Base-by-base conservation (phyloP, 495 filamentous ascomycete species). In the Astrothelium macrocarpum region DNA sequence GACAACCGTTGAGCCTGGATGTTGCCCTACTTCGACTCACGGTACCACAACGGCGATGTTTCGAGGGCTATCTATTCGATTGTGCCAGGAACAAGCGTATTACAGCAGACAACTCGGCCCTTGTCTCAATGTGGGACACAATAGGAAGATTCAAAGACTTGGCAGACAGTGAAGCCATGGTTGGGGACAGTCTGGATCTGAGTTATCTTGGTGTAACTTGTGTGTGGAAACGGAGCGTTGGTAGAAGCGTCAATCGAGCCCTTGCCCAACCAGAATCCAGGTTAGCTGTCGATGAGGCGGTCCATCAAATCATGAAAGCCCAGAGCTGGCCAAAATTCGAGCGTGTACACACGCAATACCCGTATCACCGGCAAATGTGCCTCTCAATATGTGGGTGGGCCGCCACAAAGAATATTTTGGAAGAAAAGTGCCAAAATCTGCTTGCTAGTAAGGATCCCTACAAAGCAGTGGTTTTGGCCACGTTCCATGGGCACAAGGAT, bases 121-220 rank as follows among this genome's bases (percentile, higher is more conserved):
- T 95, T 10, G 82, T 84, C 65, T 85, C 87, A 43, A 75, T 90
- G 53, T 97, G 91, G 91, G 79, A 71, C 58, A 63, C 71, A 2
- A 61, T 78, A 18, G 53, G 66, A 31, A 67, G 75, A 53, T 66
- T 76, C 62, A 64, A 72, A 39, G 32, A 66, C 2, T 62, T 73
- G 10, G 88, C 89, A 16, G 75, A 79, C 26, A 80, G 85, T 59
- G 82, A 85, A 42, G 84, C 85, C 2, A 93, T 96, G 90, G 80
- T 89, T 53, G 76, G 82, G n/a, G 80, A 85, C 45, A 78, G 81
- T 1, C 73, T 96, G 5, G 94, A 97, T 68, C 72, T 96, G 45
- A 91, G 86, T 68, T 98, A 90, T 72, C 73, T 96, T 70, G 94
- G 94, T 2, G 85, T 97, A 46, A 78, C 82, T 61, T 82, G 81